These are phyloP conservation scores for Mycena alexandri DNA, from an alignment of 768 basidiomycete species.

Conservation along the genomic window DNA sequence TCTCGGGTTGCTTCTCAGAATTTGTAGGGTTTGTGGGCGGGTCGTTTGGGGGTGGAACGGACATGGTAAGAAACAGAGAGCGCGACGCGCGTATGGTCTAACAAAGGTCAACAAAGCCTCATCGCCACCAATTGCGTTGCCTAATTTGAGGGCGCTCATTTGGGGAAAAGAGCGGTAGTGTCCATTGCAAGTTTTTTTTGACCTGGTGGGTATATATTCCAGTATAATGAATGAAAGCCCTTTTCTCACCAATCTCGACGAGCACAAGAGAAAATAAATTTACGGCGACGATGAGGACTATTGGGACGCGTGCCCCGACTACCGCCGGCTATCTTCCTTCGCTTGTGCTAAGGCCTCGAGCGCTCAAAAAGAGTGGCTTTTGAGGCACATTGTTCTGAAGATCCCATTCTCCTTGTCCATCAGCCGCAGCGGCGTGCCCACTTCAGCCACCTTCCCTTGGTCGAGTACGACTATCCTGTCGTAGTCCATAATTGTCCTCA, in stretches of 20 bases:
- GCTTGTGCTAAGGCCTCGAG: constrained; percentile 25
- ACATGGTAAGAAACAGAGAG: constrained; percentile 54
- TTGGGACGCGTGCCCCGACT: neutral
- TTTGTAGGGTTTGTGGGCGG: constrained; percentile 60
- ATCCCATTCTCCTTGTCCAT: constrained; percentile 60
- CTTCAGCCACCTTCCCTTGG: constrained; percentile 46
- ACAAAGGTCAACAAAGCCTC: neutral
- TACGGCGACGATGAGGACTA: neutral
- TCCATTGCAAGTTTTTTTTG: no score
- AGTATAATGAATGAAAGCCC: no score
- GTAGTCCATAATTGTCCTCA: constrained; percentile 32
- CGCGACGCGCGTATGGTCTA: constrained; percentile 23
- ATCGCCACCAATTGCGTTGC: neutral
- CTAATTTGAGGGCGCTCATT: no score
- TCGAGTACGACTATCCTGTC: constrained; percentile 25
- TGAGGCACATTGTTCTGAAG: constrained; percentile 65
- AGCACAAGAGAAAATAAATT: neutral
- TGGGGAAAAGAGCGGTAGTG: no score
- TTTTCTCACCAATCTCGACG: no score
- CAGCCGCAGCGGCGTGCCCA: constrained; percentile 65
- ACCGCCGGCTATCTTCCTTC: constrained; percentile 3
- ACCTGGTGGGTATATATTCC: no score
- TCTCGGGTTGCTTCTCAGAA: constrained; percentile 67
- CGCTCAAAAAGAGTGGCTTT: constrained; percentile 46
- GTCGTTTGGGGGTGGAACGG: constrained; percentile 66